Base-by-base conservation (phyloP, 23 red algal species). In the Gracilaria gracilis region DNA sequence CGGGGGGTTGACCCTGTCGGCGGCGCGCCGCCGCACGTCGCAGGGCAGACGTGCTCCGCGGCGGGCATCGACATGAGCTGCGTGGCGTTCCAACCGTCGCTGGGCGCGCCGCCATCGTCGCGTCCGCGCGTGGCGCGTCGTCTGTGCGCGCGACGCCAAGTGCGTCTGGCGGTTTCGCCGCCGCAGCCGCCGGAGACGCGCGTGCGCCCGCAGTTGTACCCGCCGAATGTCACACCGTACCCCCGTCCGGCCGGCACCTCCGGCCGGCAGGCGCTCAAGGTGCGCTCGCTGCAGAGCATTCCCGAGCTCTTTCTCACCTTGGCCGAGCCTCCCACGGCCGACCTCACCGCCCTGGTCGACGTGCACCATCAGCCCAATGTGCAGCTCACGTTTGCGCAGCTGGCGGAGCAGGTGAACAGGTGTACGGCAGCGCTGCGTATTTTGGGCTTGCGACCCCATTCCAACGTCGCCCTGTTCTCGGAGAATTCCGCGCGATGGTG, bases 401-500 rank as follows among this genome's bases (percentile, higher is more conserved):
- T 95, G 9, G 37, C 67, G 19, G 82, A 71, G 62, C 35, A 77
- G 46, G 83, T 95, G 24, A 40, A 65, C 42, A 48, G 34, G 0
- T 93, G 85, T 20, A 62, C 96, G 25, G 93, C 88, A 23, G 96
- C 83, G 12, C 81, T 98, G 23, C 82, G 80, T 16, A 49, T 64
- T 13, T 67, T 93, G 11, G 92, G 93, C 16, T 37, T 98, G 40
- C 78, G 84, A 9, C 73, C 57, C n/a, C 73, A 90, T 24, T 74
- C 83, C 48, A 69, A 66, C 39, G 81, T 99, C 24, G 66, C 94
- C 23, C 77, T 99, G 13, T 93, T 99, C 83, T 87, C 93, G 11
- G 97, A 99, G 69, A 99, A 99, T 80, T 95, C 91, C 8, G 48
- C 67, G 33, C 86, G 92, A 34, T 99, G 97, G 97, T 82, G 93